Percentiles rank a stretch among this genome's conserved stretches.
These are phyloP conservation scores for Amphicarpaea edgeworthii DNA, from an alignment of 306 rosid genomes.

Conservation along the genomic window DNA sequence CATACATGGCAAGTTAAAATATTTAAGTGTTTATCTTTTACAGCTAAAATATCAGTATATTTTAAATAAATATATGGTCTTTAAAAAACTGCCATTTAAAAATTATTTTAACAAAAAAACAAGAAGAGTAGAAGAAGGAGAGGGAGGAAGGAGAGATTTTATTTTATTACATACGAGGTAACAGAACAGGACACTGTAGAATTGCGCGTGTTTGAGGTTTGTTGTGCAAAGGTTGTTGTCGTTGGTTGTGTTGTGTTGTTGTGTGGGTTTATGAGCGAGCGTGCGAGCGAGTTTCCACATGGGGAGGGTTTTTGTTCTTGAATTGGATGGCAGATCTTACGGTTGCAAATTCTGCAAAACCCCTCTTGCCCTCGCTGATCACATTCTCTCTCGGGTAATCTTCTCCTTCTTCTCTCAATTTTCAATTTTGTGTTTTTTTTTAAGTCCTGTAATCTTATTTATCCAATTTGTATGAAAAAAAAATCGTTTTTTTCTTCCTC, in stretches of 20 bases:
- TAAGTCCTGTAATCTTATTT: too few relatives aligned
- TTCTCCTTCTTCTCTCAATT: neutral
- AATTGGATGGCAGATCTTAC: constrained; percentile 78
- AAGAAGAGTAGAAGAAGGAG: neutral
- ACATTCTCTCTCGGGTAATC: constrained; percentile 77
- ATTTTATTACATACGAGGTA: neutral
- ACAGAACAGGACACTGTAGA: neutral
- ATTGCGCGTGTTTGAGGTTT: neutral
- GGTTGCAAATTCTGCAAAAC: constrained; percentile 66
- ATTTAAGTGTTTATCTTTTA: too few relatives aligned
- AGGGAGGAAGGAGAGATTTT: neutral
- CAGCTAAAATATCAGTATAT: too few relatives aligned
- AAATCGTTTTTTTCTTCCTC: neutral
- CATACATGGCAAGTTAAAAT: too few relatives aligned
- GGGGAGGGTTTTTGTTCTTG: constrained; percentile 81
- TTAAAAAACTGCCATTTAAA: neutral
- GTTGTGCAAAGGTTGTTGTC: neutral
- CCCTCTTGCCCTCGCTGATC: constrained; percentile 70
- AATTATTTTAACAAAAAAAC: neutral
- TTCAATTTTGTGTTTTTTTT: neutral
- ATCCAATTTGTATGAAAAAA: too few relatives aligned
- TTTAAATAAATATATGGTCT: neutral
- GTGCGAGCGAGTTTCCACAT: constrained; percentile 44
- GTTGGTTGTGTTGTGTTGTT: neutral
- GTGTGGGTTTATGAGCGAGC: constrained; percentile 20